A percentile compares a stretch with the other conserved stretches of the same genome.
Evolutionary conservation across 345 rosid genomes (phyloP).

Genomic region (Hibiscus trionum): DNA sequence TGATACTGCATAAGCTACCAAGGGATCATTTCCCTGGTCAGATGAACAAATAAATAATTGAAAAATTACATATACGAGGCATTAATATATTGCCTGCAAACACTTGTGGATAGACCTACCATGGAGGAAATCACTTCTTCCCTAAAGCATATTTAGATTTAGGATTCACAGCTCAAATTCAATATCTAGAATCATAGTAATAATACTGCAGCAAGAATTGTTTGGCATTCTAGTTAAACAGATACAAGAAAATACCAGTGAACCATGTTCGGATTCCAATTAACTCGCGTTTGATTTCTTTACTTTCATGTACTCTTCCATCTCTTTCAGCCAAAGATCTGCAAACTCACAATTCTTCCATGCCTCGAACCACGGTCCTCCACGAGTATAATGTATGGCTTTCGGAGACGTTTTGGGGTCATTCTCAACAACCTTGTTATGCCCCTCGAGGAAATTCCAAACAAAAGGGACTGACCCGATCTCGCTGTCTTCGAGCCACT

Average conservation of each 20-base stretch:
- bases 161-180: background rate
- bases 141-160: background rate
- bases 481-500: constrained; percentile 86
- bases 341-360: constrained; percentile 94
- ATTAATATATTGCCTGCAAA: background rate
- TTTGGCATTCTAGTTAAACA: background rate
- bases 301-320: constrained; percentile 45
- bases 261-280: background rate
- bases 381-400: constrained; percentile 86
- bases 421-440: constrained; percentile 57
- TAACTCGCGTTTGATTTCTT: constrained; percentile 13
- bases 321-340: constrained; percentile 74
- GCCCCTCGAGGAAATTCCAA: constrained; percentile 97
- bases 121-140: background rate
- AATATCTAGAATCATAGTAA: background rate
- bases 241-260: background rate
- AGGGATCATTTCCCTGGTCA: background rate
- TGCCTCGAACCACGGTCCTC: constrained; percentile 96
- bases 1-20: background rate
- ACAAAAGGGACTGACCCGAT: constrained; percentile 79
- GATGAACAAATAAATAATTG: constrained; percentile 2
- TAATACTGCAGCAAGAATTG: background rate
- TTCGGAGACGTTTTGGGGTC: constrained; percentile 60
- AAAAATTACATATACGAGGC: background rate
- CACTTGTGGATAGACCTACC: background rate